Evolutionary conservation across 768 basidiomycete genomes (phyloP), one percentile per base, ranked within the genome.

Genomic region (Pulveroboletus sp.): DNA sequence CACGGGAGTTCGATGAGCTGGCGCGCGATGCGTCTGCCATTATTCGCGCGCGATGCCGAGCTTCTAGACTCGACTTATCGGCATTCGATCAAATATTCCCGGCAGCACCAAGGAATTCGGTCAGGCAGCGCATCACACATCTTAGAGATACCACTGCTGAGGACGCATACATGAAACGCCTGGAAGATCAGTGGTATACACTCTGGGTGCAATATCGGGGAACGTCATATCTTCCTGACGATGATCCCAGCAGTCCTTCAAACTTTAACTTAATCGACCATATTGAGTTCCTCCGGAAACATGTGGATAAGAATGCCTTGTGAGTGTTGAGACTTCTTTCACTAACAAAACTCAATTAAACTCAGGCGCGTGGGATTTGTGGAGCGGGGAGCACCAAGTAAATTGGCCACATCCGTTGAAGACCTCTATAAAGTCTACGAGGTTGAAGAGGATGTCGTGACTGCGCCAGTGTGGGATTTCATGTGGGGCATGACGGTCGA

Each of bases 281-380:
- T 59, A 64, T 96, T 28, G 79, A 84, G 55, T 92, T 92, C 60
- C 73, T 97, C 46, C 79, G 94, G 37, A 75, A 75, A 9, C 79
- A 90, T 58, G 74, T 96, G 28, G 89, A 94, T 63, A 96, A 96
- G 69, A 84, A 83, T 63, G 82, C 85, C 2, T 58, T 96, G 93
- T 94, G 60, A 69, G 91, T 78, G 3, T 32, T 8, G n/a, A 30
- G 26, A 45, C 28, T 11, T 49, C 32, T 24, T 10, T 28, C 13
- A 42, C 24, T 38, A 9, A n/a, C 41, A 42, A 37, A 55, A 30
- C 56, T 60, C 50, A 66, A 55, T n/a, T 33, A 9, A 21, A 5
- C 27, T 24, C 27, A 86, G 86, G 54, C 81, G 84, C 15, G 81
- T 85, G 49, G 84, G 83, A 15, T 81, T 82, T 57, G 71, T 75